Conservation (phyloP, 768 basidiomycete genomes). For the Lentinus tigrinus region DNA sequence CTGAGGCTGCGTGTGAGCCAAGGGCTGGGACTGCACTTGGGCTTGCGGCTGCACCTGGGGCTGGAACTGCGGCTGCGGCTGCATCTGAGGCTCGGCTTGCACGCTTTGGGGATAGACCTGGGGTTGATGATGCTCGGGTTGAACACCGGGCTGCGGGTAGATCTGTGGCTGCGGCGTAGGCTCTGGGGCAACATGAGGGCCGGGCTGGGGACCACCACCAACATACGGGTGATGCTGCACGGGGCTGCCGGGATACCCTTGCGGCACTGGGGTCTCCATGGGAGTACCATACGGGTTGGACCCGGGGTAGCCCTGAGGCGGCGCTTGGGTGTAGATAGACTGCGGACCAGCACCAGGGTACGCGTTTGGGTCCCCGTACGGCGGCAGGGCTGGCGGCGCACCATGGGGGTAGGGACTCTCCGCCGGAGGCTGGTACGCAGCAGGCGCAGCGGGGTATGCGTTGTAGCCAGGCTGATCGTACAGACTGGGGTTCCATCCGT, state of each 20-base stretch:
- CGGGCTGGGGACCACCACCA: not conserved
- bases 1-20: conserved; percentile 35
- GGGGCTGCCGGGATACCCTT: conserved; percentile 15
- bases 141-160: conserved; percentile 24
- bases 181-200: conserved; percentile 13
- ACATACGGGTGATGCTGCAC: not conserved
- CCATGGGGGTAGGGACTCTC: conserved; percentile 26
- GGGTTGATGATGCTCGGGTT: conserved; percentile 24
- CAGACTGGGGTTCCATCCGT: conserved; percentile 49
- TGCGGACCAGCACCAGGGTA: conserved; percentile 23
- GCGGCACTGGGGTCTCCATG: conserved; percentile 9
- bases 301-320: conserved; percentile 23
- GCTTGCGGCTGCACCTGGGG: conserved; percentile 18
- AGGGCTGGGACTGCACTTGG: conserved; percentile 28
- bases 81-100: conserved; percentile 24
- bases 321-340: conserved; percentile 27
- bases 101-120: conserved; percentile 29
- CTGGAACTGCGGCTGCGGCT: conserved; percentile 20
- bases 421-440: conserved; percentile 28
- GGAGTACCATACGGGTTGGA: conserved; percentile 22
- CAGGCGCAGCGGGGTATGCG: conserved; percentile 34
- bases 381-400: conserved; percentile 7
- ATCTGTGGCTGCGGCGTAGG: conserved; percentile 31
- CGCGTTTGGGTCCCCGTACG: conserved; percentile 25
- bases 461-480: conserved; percentile 48